Evolutionary conservation across 2,329 filamentous ascomycete species (phyloP).

Genomic region (Xylaria sp.): DNA sequence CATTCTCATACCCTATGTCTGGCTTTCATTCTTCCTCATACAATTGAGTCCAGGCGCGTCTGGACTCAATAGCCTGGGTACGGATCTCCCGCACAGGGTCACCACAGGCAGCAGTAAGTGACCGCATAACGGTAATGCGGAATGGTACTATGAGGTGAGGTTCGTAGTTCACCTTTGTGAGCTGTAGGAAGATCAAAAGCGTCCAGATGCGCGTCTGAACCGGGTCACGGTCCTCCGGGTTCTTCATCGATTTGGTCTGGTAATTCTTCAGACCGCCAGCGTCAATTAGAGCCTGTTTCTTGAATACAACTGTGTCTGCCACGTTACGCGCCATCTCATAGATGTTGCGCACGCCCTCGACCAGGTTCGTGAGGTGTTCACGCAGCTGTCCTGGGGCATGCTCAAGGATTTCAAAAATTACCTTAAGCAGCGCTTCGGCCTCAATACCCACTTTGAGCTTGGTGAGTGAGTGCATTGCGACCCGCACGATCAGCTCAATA

Average conservation of each 20-base stretch:
- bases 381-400: constrained; percentile 42
- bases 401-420: constrained; percentile 45
- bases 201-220: constrained; percentile 42
- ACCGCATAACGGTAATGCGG: constrained; percentile 40
- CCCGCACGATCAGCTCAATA: constrained; percentile 41
- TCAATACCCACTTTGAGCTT: constrained; percentile 40
- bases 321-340: constrained; percentile 32
- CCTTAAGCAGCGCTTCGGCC: constrained; percentile 42
- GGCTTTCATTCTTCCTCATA: not conserved
- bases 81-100: constrained; percentile 50
- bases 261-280: not conserved
- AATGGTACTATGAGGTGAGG: constrained; percentile 41
- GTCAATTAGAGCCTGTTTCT: not conserved
- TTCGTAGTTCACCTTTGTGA: constrained; percentile 45
- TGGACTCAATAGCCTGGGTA: constrained; percentile 44
- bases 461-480: constrained; percentile 45
- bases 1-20: too few relatives aligned
- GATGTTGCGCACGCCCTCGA: constrained; percentile 39
- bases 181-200: constrained; percentile 42
- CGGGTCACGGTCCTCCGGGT: constrained; percentile 15
- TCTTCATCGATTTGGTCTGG: constrained; percentile 6
- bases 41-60: constrained; percentile 41
- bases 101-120: constrained; percentile 48
- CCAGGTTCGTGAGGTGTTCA: constrained; percentile 45
- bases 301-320: constrained; percentile 14